phyloP scores from a whole-genome alignment of 352 stramenopile species.

The Nothophytophthora sp. region DNA sequence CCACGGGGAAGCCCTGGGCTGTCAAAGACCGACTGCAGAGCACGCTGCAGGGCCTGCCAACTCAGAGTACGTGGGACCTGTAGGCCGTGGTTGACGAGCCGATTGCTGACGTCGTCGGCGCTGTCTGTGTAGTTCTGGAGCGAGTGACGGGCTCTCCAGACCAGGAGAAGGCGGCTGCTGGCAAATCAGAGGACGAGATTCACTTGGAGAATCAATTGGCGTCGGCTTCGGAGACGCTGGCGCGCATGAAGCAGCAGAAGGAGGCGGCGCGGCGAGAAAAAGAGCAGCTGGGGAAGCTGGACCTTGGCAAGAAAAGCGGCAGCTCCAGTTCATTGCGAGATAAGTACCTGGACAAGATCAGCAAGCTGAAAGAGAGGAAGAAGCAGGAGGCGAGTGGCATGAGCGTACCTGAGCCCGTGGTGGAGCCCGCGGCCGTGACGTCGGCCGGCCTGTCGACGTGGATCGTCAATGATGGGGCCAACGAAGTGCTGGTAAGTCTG shows the following conservation, averaged over 20 bases:
- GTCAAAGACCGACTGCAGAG: constrained; percentile 68
- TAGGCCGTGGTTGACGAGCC: not conserved
- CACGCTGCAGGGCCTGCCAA: constrained; percentile 58
- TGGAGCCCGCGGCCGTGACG: constrained; percentile 35
- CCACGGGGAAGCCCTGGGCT: constrained; percentile 60
- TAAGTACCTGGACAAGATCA: constrained; percentile 83
- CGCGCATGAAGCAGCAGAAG: constrained; percentile 27
- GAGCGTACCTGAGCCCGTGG: constrained; percentile 1
- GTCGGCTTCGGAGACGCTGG: constrained; percentile 31
- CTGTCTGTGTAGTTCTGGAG: constrained; percentile 44
- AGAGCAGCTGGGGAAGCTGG: constrained; percentile 19
- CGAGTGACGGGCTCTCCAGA: constrained; percentile 43
- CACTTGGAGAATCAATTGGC: constrained; percentile 63
- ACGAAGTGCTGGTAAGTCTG: constrained; percentile 59
- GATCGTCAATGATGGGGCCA: constrained; percentile 70
- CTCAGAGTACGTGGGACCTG: constrained; percentile 49
- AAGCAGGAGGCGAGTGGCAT: constrained; percentile 17
- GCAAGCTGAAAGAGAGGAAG: constrained; percentile 62
- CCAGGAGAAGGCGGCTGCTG: constrained; percentile 11
- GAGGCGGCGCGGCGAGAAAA: constrained; percentile 20
- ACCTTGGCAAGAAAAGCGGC: constrained; percentile 7
- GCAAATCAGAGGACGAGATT: constrained; percentile 51
- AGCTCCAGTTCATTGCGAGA: constrained; percentile 35
- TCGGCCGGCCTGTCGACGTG: constrained; percentile 69
- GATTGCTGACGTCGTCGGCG: not conserved